These are phyloP conservation scores for Powellomyces hirtus DNA, from an alignment of 192 early-diverging fungal genomes.

Conservation along the genomic window DNA sequence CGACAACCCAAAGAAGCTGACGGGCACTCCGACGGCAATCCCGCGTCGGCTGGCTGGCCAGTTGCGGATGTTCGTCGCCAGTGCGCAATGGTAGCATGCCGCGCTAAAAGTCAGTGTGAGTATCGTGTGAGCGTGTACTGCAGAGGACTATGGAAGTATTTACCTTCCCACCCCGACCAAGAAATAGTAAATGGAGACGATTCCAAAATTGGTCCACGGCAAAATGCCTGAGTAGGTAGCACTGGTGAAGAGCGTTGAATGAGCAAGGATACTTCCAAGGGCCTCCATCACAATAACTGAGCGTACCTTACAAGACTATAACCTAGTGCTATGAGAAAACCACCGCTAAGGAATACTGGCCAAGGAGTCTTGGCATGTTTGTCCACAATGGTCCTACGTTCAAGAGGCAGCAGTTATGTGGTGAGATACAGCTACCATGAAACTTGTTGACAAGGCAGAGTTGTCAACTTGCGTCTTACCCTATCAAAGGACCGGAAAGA, in stretches of 20 bases:
- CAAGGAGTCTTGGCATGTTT: not conserved
- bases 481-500: not conserved
- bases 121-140: not conserved
- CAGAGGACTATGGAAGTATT: not conserved
- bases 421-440: too few species aligned
- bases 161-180: not conserved
- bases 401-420: too few species aligned
- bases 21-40: not conserved
- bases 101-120: not conserved
- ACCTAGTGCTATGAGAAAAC: not conserved
- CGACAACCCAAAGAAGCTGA: not conserved
- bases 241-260: too few species aligned
- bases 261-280: too few species aligned
- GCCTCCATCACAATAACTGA: too few species aligned
- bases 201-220: not conserved
- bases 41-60: not conserved
- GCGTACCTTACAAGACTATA: too few species aligned
- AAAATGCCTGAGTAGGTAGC: not conserved
- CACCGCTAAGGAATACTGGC: not conserved
- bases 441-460: too few species aligned
- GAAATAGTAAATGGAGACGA: not conserved
- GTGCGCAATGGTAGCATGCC: not conserved
- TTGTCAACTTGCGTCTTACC: too few species aligned
- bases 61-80: constrained; percentile 2
- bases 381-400: not conserved